Evolutionary conservation across 495 filamentous ascomycete genomes (phyloP).

Genomic region (Beverwykella pulmonaria): DNA sequence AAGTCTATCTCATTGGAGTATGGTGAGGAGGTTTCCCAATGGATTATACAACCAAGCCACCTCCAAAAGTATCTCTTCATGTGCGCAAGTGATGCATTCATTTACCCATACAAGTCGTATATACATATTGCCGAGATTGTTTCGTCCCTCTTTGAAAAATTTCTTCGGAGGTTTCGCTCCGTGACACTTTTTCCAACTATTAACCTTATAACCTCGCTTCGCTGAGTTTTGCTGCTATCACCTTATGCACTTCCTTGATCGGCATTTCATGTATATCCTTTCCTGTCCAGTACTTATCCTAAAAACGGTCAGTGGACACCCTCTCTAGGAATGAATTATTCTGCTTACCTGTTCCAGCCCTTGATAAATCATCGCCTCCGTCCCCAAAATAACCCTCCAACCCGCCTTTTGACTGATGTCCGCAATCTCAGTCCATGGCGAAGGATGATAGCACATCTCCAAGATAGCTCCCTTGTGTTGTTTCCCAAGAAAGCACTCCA

Average conservation of each 20-base stretch:
- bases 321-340: neutral
- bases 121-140: too few species aligned
- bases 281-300: conserved; percentile 64
- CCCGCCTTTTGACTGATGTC: conserved; percentile 56
- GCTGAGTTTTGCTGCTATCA: conserved; percentile 50
- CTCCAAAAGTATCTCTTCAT: too few species aligned
- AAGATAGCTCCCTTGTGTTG: conserved; percentile 65
- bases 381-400: conserved; percentile 71
- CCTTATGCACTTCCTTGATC: conserved; percentile 55
- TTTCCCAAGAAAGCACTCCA: conserved; percentile 57
- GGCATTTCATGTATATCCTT: conserved; percentile 57
- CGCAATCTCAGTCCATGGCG: conserved; percentile 66
- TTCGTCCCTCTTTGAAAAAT: too few species aligned
- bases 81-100: neutral
- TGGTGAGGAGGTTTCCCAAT: too few species aligned
- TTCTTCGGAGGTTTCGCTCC: too few species aligned
- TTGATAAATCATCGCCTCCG: conserved; percentile 75
- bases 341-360: conserved; percentile 62
- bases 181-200: neutral
- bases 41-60: too few species aligned
- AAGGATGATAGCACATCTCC: conserved; percentile 81
- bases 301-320: neutral
- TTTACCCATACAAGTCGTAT: conserved; percentile 2
- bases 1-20: too few species aligned
- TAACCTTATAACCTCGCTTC: conserved; percentile 28